These are phyloP conservation scores for Tetrapisispora nanseiensis DNA, from an alignment of 805 yeast genomes.

Conservation along the genomic window DNA sequence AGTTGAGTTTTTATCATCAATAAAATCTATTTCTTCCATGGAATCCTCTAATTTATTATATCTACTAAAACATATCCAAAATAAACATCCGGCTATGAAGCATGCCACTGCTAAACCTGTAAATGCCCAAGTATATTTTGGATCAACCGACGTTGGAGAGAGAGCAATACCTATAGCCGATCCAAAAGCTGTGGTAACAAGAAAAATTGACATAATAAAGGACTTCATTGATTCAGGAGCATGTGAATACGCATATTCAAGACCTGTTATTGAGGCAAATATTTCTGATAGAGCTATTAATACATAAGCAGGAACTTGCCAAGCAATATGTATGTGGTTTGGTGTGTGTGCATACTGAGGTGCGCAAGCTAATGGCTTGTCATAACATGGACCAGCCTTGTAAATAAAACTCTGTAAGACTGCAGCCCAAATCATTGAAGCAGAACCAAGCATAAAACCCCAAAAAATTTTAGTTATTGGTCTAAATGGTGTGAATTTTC, in stretches of 20 bases:
- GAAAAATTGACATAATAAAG: constrained; percentile 41
- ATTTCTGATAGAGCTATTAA: constrained; percentile 69
- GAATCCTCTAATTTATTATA: constrained; percentile 50
- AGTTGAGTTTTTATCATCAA: constrained; percentile 4
- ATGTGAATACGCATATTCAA: constrained; percentile 75
- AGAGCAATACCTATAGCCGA: constrained; percentile 68
- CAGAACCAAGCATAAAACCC: constrained; percentile 58
- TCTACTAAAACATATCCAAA: constrained; percentile 50
- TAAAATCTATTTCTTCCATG: constrained; percentile 41
- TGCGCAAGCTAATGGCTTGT: constrained; percentile 36
- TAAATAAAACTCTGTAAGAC: constrained; percentile 64
- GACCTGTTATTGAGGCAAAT: constrained; percentile 70
- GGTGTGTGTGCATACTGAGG: constrained; percentile 18
- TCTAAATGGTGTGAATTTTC: constrained; percentile 43
- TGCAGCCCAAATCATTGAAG: constrained; percentile 67
- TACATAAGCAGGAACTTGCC: constrained; percentile 59
- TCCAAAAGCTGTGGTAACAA: constrained; percentile 64
- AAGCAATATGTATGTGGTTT: constrained; percentile 49
- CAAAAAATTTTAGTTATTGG: constrained; percentile 63
- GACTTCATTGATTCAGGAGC: constrained; percentile 53
- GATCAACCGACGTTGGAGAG: constrained; percentile 56
- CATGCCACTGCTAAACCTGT: constrained; percentile 53
- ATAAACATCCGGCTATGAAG: constrained; percentile 47
- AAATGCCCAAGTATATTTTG: constrained; percentile 62
- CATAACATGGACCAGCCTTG: constrained; percentile 63